A percentile compares a stretch with the other conserved stretches of the same genome.
phyloP scores from a whole-genome alignment of 148 eudicot species.

The Amaranthus cruentus region DNA sequence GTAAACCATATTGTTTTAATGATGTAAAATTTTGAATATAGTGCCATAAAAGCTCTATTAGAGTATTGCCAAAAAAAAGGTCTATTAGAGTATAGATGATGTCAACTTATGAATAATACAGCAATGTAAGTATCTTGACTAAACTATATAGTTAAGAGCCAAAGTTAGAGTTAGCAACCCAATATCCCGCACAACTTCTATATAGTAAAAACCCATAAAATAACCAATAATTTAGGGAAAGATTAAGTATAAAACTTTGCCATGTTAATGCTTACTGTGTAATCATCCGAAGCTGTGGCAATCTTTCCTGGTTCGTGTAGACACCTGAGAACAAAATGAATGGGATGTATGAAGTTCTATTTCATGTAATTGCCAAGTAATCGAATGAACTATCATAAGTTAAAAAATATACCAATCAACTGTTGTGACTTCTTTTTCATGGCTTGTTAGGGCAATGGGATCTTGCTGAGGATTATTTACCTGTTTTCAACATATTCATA shows the following conservation, averaged over 20 bases:
- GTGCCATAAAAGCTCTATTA: no score
- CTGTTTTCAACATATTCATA: constrained; percentile 30
- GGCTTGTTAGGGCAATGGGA: constrained; percentile 59
- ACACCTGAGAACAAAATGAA: constrained; percentile 43
- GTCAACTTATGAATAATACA: no score
- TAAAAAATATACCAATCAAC: constrained; percentile 68
- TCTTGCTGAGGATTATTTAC: constrained; percentile 56
- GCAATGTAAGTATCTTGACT: no score
- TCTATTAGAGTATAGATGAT: no score
- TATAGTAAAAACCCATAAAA: no score
- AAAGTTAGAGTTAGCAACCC: no score
- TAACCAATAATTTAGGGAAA: no score
- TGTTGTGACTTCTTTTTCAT: constrained; percentile 86
- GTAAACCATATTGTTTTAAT: no score
- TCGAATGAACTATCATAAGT: not conserved
- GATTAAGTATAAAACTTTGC: not conserved
- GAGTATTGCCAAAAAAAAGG: no score
- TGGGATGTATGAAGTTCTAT: constrained; percentile 4
- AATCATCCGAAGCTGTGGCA: constrained; percentile 89
- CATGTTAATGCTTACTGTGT: constrained; percentile 51
- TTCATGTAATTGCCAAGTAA: not conserved
- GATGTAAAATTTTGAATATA: no score
- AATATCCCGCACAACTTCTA: no score
- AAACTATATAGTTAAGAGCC: no score
- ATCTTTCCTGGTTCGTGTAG: constrained; percentile 67